phyloP scores from a whole-genome alignment of 176 grass and related monocot genomes.

The Luzula sylvatica region DNA sequence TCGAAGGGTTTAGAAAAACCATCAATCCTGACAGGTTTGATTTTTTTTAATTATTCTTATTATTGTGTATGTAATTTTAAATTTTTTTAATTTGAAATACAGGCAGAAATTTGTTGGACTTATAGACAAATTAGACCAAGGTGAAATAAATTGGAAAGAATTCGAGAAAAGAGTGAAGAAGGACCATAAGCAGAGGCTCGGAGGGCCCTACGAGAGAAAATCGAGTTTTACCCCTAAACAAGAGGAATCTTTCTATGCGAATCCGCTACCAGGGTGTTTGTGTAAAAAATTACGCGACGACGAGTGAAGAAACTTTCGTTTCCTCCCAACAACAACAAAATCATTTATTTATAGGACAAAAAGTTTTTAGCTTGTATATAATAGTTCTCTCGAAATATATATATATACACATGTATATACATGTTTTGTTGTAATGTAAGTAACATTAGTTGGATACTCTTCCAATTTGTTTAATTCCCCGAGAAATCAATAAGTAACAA shows the following conservation, averaged over 20 bases:
- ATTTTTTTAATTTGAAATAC: background rate
- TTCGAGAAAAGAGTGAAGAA: constrained; percentile 37
- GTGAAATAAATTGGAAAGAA: constrained; percentile 28
- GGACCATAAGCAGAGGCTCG: constrained; percentile 35
- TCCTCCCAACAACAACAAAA: no score
- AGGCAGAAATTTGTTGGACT: constrained; percentile 55
- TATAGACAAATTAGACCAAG: constrained; percentile 44
- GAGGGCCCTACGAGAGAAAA: constrained; percentile 56
- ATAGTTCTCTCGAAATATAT: constrained; percentile 6
- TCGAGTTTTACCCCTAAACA: constrained; percentile 25
- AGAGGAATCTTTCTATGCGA: constrained; percentile 67
- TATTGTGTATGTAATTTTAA: background rate
- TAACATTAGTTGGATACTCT: no score
- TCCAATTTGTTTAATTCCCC: no score
- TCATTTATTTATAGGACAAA: constrained; percentile 5
- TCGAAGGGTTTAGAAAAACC: constrained; percentile 61
- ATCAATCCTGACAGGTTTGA: constrained; percentile 62
- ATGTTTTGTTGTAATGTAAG: background rate
- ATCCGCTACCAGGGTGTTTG: constrained; percentile 54
- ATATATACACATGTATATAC: constrained; percentile 8
- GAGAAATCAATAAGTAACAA: no score
- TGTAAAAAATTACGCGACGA: constrained; percentile 29
- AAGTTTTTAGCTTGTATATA: constrained; percentile 20
- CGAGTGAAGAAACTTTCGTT: constrained; percentile 9
- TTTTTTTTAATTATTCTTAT: background rate